Conservation (phyloP, 2,329 filamentous ascomycete species). For the Phialophora tarda region DNA sequence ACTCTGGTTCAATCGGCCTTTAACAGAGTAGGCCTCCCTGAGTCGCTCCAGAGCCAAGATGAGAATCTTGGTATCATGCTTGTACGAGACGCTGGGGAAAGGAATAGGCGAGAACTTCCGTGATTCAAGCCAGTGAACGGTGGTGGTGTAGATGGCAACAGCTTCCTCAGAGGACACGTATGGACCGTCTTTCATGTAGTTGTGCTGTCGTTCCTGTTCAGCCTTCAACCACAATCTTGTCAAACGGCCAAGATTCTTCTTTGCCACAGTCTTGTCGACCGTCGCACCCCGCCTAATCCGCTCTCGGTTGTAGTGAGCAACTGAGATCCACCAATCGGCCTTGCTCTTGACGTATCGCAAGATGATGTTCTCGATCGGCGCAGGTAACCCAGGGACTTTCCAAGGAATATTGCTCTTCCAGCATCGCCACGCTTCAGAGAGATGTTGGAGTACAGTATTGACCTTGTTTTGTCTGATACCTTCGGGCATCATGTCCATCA, state of each 20-base stretch:
- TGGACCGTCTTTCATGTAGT: constrained; percentile 98
- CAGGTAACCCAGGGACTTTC: constrained; percentile 96
- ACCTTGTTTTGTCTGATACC: constrained; percentile 99
- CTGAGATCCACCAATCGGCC: constrained; percentile 99
- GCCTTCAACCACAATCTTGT: constrained; percentile 97
- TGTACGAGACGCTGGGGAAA: constrained; percentile 98
- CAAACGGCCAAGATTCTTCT: constrained; percentile 96
- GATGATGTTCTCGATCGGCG: constrained; percentile 98
- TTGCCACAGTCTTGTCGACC: constrained; percentile 98
- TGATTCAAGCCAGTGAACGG: constrained; percentile 97
- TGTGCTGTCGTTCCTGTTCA: constrained; percentile 97
- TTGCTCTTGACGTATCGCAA: constrained; percentile 98
- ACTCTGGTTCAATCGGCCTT: constrained; percentile 94
- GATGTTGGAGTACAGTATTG: constrained; percentile 94
- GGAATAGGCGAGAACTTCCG: constrained; percentile 98
- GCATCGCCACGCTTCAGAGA: constrained; percentile 98
- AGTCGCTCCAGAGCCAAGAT: constrained; percentile 93
- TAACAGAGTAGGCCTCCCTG: constrained; percentile 95
- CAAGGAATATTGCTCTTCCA: constrained; percentile 99
- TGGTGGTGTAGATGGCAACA: constrained; percentile 98
- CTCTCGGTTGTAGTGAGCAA: constrained; percentile 98
- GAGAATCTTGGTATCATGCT: constrained; percentile 98
- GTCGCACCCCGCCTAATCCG: constrained; percentile 94
- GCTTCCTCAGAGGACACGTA: constrained; percentile 98
- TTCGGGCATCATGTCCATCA: constrained; percentile 99